phyloP scores from a whole-genome alignment of 192 early-diverging fungal genomes.

The Coemansia sp. region DNA sequence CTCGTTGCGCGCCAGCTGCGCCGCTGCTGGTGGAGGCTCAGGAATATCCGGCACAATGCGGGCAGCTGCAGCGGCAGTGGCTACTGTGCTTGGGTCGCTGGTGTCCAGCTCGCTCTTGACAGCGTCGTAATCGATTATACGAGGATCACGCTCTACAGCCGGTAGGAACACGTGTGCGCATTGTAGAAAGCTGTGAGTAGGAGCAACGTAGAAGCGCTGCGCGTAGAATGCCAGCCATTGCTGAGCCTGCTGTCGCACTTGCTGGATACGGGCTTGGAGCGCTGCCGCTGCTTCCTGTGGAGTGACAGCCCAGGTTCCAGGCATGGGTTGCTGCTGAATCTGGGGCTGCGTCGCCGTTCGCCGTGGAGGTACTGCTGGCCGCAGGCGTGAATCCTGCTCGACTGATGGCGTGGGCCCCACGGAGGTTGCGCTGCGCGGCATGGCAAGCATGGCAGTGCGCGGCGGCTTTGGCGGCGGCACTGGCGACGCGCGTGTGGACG shows the following conservation, averaged over 20 bases:
- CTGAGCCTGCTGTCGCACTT: constrained; percentile 43
- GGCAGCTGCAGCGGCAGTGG: constrained; percentile 8
- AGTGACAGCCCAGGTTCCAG: constrained; percentile 11
- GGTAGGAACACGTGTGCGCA: constrained; percentile 38
- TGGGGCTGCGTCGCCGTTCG: constrained; percentile 1
- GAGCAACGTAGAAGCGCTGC: constrained; percentile 51
- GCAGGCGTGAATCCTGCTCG: not conserved
- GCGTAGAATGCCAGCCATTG: constrained; percentile 55
- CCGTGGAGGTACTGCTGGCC: not conserved
- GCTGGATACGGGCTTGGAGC: constrained; percentile 21
- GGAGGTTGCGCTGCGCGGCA: not conserved
- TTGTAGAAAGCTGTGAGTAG: constrained; percentile 37
- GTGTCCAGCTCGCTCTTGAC: constrained; percentile 12
- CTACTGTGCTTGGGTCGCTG: not conserved
- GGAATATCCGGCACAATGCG: constrained; percentile 24
- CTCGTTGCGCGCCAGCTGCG: constrained; percentile 37
- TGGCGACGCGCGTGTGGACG: not conserved
- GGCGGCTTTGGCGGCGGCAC: constrained; percentile 29
- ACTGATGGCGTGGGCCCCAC: not conserved
- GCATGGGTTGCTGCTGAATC: constrained; percentile 11
- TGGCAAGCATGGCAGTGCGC: not conserved
- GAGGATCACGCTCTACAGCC: constrained; percentile 32
- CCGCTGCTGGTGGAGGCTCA: constrained; percentile 46
- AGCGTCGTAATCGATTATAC: constrained; percentile 49
- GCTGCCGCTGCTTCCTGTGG: not conserved